Evolutionary conservation across 441 rosid genomes (phyloP), one percentile per base, ranked within the genome.

Genomic region (Brassica hybrid): DNA sequence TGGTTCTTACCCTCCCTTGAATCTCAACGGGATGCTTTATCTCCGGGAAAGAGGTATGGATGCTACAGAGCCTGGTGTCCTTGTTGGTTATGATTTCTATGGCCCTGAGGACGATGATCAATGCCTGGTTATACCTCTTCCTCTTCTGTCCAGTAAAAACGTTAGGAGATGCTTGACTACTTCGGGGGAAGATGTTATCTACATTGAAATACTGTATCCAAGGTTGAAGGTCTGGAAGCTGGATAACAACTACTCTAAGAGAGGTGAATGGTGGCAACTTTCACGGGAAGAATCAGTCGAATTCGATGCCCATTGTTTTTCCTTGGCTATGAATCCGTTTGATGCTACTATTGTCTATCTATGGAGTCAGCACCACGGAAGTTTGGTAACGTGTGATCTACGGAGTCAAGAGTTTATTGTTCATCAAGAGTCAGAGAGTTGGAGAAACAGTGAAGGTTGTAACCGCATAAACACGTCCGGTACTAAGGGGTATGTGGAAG

Each of bases 251-350:
- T 13, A 0, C 43, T 64, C 4, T 3, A 45, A 36, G 56, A 38
- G 41, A 8, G n/a, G 63, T 18, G 30, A 65, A 54, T 16, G 43
- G 12, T 74, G 76, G 76, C 36, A 18, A 0, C 5, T 65, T 52
- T 36, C 27, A 56, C 18, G 30, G 18, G 65, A 65, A 74, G 74
- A 71, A 41, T 63, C 36, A 18, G 4, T 30, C 0, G 34, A 17
- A 27, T 11, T 38, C 3, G 25, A 41, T 71, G 67, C 7, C 6
- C 1, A 41, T 21, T 71, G 65, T 66, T 23, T 23, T 8, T 32
- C 78, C 7, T 27, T 74, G 78, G 72, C 72, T 25, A 41, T 74
- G 78, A 27, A 74, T 66, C 78, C 66, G 4, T 74, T 66, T 12
- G 78, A 57, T 43, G 1, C 72, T 41, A 9, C 7, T 74, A 67